Evolutionary conservation across 2,329 filamentous ascomycete genomes (phyloP).

Genomic region (Aspergillus chevalieri): DNA sequence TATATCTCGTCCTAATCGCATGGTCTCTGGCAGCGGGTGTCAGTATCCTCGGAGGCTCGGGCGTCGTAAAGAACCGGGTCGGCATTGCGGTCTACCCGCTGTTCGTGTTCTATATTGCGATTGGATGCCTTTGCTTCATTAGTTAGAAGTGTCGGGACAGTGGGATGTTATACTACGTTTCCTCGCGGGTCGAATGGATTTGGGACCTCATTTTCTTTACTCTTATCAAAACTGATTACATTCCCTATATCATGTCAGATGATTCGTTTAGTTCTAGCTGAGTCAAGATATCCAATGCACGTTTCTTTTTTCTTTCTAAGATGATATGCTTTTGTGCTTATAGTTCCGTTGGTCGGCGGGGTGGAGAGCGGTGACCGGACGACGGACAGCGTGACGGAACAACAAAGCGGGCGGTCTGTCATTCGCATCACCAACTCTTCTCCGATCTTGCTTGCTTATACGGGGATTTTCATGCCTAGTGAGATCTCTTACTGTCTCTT

Average conservation of each 20-base stretch:
- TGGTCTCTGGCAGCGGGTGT: conserved; percentile 96
- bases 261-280: conserved; percentile 1
- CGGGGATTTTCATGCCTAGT: not conserved
- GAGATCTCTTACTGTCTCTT: not conserved
- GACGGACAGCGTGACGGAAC: conserved; percentile 12
- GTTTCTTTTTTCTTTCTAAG: not conserved
- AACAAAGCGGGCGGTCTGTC: conserved; percentile 15
- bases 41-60: conserved; percentile 90
- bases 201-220: not conserved
- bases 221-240: conserved; percentile 5
- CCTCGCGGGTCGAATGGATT: not conserved
- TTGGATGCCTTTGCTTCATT: conserved; percentile 95
- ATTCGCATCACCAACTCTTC: not conserved
- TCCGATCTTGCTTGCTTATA: not conserved
- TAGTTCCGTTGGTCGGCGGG: conserved; percentile 5
- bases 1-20: conserved; percentile 79
- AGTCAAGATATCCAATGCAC: conserved; percentile 17
- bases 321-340: not conserved
- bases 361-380: conserved; percentile 19
- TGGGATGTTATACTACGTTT: not conserved
- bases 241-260: conserved; percentile 1
- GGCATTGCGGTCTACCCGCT: conserved; percentile 90
- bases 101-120: conserved; percentile 87
- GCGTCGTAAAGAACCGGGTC: conserved; percentile 90
- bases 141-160: conserved; percentile 42